These are phyloP conservation scores for Pelargonium hybrid DNA, from an alignment of 441 rosid genomes.

Conservation along the genomic window DNA sequence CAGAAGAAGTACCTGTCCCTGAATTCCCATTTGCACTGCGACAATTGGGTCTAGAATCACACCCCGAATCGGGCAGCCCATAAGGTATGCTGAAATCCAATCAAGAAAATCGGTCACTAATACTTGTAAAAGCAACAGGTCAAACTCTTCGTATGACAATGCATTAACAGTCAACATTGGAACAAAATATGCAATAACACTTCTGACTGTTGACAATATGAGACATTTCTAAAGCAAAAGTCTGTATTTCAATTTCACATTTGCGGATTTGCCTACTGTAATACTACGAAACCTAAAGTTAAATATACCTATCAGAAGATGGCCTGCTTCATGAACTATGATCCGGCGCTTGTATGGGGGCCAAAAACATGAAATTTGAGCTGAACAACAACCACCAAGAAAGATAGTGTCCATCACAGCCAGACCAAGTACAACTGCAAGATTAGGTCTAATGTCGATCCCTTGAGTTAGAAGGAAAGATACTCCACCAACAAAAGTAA, in stretches of 20 bases:
- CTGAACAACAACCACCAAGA: conserved; percentile 77
- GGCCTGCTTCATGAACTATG: conserved; percentile 91
- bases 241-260: not conserved
- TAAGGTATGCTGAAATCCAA: conserved; percentile 55
- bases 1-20: conserved; percentile 61
- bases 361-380: conserved; percentile 78
- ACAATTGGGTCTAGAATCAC: conserved; percentile 81
- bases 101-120: conserved; percentile 9
- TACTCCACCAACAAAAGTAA: conserved; percentile 50
- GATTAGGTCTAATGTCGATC: conserved; percentile 63
- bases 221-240: not conserved
- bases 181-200: too few species aligned
- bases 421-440: conserved; percentile 52
- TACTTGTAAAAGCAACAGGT: not conserved
- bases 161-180: not conserved
- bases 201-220: too few species aligned
- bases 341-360: conserved; percentile 72
- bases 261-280: not conserved
- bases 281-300: conserved; percentile 8
- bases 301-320: conserved; percentile 59
- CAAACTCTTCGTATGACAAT: not conserved
- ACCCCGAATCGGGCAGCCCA: conserved; percentile 95
- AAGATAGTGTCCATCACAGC: conserved; percentile 55
- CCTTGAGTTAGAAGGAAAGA: conserved; percentile 64
- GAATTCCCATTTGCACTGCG: conserved; percentile 87